Conservation (phyloP, 2,329 filamentous ascomycete species). For the Colletotrichum spinosum region DNA sequence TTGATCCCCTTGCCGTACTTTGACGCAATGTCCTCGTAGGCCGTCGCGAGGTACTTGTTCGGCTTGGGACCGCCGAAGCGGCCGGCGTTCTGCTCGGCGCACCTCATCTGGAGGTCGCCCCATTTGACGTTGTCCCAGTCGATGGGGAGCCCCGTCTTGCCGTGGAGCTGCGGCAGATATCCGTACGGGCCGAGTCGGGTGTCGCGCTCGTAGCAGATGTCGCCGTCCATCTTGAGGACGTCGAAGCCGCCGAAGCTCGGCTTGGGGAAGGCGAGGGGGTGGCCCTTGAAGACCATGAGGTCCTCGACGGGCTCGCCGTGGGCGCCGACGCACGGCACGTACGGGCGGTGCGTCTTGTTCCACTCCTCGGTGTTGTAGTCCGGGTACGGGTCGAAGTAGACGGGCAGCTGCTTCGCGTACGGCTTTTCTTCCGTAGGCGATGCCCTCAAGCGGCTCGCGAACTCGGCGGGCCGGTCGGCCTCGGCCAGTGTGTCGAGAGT, state of each 20-base stretch:
- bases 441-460: slow-evolving; percentile 39
- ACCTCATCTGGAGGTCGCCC: slow-evolving; percentile 77
- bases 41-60: slow-evolving; percentile 56
- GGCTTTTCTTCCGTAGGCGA: slow-evolving; percentile 42
- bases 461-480: slow-evolving; percentile 50
- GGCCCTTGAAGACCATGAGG: slow-evolving; percentile 72
- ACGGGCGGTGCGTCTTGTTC: slow-evolving; percentile 67
- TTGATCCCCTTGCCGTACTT: slow-evolving; percentile 24
- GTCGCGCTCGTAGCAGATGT: slow-evolving; percentile 76
- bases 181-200: slow-evolving; percentile 78
- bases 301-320: slow-evolving; percentile 70
- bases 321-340: slow-evolving; percentile 74
- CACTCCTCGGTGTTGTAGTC: slow-evolving; percentile 74
- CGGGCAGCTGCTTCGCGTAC: slow-evolving; percentile 58
- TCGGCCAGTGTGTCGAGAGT: slow-evolving; percentile 61
- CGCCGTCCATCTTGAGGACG: slow-evolving; percentile 69
- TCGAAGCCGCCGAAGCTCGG: slow-evolving; percentile 73
- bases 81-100: slow-evolving; percentile 72
- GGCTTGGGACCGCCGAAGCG: slow-evolving; percentile 64
- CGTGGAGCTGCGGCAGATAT: slow-evolving; percentile 56
- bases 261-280: slow-evolving; percentile 68
- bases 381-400: slow-evolving; percentile 77
- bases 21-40: slow-evolving; percentile 45
- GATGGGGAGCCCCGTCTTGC: slow-evolving; percentile 57
- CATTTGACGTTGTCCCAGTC: slow-evolving; percentile 76